Evolutionary conservation across 768 basidiomycete genomes (phyloP).

Genomic region (Strobilomyces confusus): DNA sequence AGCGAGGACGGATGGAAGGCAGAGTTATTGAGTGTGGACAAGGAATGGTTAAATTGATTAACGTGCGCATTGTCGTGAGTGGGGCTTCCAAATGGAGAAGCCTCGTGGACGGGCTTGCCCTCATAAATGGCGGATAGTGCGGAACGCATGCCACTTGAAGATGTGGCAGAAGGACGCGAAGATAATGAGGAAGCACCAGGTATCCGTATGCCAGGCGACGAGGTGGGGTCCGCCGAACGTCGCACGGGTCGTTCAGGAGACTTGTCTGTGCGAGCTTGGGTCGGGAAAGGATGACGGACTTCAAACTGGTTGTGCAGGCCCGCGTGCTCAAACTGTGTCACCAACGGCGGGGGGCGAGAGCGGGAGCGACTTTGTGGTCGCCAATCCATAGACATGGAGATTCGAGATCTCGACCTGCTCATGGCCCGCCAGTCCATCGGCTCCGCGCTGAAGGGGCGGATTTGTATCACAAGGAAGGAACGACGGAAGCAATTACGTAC

Average conservation of each 20-base stretch:
- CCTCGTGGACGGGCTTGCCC: constrained; percentile 35
- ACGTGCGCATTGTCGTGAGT: constrained; percentile 26
- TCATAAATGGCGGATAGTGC: constrained; percentile 49
- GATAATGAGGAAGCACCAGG: constrained; percentile 43
- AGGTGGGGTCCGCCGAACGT: constrained; percentile 18
- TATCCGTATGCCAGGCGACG: constrained; percentile 34
- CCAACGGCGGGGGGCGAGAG: constrained; percentile 64
- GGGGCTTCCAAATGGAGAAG: constrained; percentile 36
- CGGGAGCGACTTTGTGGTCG: constrained; percentile 72
- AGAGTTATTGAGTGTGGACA: constrained; percentile 44
- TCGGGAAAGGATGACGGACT: constrained; percentile 44
- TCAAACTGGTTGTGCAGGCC: constrained; percentile 36
- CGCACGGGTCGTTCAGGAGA: constrained; percentile 26
- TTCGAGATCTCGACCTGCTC: constrained; percentile 85
- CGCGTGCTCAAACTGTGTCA: constrained; percentile 45
- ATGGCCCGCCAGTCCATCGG: constrained; percentile 94
- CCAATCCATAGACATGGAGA: constrained; percentile 95
- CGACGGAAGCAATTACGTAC: constrained; percentile 44
- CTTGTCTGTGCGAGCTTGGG: constrained; percentile 24
- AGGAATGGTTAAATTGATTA: constrained; percentile 36
- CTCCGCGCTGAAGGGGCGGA: constrained; percentile 36
- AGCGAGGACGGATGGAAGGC: constrained; percentile 67
- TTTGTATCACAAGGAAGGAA: constrained; percentile 24
- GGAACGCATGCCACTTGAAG: constrained; percentile 34
- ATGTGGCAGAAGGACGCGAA: constrained; percentile 46